Conservation (phyloP, 139 green algal genomes). For the Chlorella sp. region DNA sequence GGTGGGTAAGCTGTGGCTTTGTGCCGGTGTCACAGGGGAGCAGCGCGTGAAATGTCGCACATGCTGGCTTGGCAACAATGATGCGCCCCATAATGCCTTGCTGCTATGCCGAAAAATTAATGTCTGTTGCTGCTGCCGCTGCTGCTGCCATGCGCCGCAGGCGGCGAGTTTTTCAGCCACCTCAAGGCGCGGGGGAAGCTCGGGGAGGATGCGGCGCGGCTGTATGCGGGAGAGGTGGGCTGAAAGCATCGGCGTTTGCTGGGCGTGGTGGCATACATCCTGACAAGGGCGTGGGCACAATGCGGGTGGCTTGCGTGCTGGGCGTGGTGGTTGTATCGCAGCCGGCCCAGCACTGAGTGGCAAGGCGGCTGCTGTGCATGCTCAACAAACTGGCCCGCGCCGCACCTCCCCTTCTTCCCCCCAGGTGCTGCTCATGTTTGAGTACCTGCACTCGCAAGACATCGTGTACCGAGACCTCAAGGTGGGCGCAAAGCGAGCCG, state of each 20-base stretch:
- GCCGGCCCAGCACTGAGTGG: too few species aligned
- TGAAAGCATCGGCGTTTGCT: constrained; percentile 2
- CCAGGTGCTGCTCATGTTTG: constrained; percentile 73
- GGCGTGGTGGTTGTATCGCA: too few species aligned
- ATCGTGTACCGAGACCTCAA: constrained; percentile 87
- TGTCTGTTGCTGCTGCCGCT: too few species aligned
- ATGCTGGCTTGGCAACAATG: not conserved
- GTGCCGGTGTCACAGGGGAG: not conserved
- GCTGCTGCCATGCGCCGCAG: not conserved
- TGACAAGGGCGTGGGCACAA: too few species aligned
- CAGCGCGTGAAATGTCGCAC: too few species aligned
- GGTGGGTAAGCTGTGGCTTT: not conserved
- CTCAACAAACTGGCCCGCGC: too few species aligned
- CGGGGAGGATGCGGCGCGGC: constrained; percentile 41
- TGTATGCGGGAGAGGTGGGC: constrained; percentile 78
- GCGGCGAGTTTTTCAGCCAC: constrained; percentile 65
- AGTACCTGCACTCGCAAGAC: constrained; percentile 33
- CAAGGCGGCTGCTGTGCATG: too few species aligned
- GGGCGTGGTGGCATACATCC: too few species aligned
- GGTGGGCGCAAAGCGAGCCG: not conserved
- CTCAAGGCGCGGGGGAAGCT: constrained; percentile 50
- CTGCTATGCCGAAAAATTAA: too few species aligned
- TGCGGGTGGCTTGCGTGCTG: too few species aligned
- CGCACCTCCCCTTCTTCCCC: too few species aligned
- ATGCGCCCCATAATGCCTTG: not conserved